Evolutionary conservation across 805 yeast genomes (phyloP), one percentile per base, ranked within the genome.

Genomic region (Metschnikowia bowlesiae): DNA sequence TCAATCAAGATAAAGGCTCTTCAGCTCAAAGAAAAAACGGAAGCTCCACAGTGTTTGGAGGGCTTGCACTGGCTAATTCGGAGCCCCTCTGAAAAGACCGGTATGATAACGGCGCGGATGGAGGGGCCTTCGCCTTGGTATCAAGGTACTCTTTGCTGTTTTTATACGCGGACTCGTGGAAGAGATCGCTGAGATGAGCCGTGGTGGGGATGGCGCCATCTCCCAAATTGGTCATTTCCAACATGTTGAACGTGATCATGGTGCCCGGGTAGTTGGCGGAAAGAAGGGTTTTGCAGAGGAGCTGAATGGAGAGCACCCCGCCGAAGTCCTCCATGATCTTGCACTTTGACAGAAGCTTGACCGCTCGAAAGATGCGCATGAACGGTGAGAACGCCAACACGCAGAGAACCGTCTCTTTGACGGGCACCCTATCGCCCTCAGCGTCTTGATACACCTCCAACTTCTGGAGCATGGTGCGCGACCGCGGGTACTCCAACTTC

Each of bases 401-500:
- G 1, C 73, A 65, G 2, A 67, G 53, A 2, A 65, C 46, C 1
- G 69, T 58, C 9, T 61, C 54, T 14, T 60, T 50, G 4, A 59
- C 52, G 0, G 63, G 62, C 11, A 41, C 54, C 2, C 44, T 44
- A 26, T 44, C 48, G 28, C 39, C 39, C 6, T 50, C 52, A 4
- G 46, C 26, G 1, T 65, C 64, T 28, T 57, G 61, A 53, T 56
- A 71, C 1, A 80, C 58, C n/a, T 63, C 73, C 31, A 88, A 62
- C 39, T 83, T 82, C 53, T 86, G 92, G 32, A 89, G 63, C 10
- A 82, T 79, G 2, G 81, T 70, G 56, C 77, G 75, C 44, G 80
- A 86, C 52, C 75, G 78, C 0, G 96, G 96, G 43, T 84, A 75
- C 8, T 78, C 74, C 18, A 88, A 70, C 59, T 85, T 83, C 37